Conservation (phyloP, 768 basidiomycete genomes). For the Lactarius trivialis region DNA sequence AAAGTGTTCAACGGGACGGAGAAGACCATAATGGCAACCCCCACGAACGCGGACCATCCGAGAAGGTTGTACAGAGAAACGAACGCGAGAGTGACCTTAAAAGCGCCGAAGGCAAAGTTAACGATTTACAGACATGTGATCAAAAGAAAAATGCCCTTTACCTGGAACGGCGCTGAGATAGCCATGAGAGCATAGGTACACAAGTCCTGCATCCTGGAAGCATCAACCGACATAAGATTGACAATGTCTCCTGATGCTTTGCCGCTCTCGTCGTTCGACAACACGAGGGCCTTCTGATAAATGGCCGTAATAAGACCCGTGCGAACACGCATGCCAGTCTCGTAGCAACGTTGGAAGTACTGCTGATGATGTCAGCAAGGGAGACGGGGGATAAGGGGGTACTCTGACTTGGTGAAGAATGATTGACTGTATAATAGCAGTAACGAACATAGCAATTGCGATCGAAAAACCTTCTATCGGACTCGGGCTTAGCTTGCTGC, state of each 20-base stretch:
- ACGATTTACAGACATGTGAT: too few species aligned
- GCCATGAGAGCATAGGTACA: conserved; percentile 80
- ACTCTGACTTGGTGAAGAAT: conserved; percentile 65
- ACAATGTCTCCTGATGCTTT: conserved; percentile 89
- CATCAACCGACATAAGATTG: conserved; percentile 88
- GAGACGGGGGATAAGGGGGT: too few species aligned
- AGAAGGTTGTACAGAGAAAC: conserved; percentile 83
- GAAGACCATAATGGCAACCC: conserved; percentile 82
- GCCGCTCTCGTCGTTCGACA: conserved; percentile 79
- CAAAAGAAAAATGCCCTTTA: conserved; percentile 25
- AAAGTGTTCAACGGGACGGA: conserved; percentile 69
- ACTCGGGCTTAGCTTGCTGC: conserved; percentile 29
- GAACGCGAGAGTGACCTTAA: conserved; percentile 79
- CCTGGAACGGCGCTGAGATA: conserved; percentile 83
- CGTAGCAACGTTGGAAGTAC: conserved; percentile 82
- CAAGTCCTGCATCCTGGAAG: conserved; percentile 70
- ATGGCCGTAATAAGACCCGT: conserved; percentile 82
- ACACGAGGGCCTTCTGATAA: conserved; percentile 78
- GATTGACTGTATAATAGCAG: conserved; percentile 72
- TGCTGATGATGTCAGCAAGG: conserved; percentile 26
- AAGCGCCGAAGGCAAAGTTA: background rate
- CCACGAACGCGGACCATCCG: conserved; percentile 88
- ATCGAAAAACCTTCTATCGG: conserved; percentile 67
- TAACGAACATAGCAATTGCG: conserved; percentile 71
- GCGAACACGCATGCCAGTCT: conserved; percentile 90